Base-by-base conservation (phyloP, 108 stramenopile species). In the Discostella pseudostelligera region DNA sequence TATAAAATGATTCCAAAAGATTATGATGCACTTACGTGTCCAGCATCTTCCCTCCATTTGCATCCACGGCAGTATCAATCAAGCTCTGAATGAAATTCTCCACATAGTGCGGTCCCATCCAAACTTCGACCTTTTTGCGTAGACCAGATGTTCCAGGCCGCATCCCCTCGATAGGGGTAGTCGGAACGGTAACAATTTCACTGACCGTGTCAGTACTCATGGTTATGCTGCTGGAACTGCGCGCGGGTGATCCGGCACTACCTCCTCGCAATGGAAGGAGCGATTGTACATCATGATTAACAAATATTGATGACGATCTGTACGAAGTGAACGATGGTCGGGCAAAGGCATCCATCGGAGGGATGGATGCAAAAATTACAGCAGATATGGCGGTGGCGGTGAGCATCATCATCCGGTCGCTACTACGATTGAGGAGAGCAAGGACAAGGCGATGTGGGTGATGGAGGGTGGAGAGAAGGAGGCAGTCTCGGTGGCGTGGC, bases 11-110 rank as follows among this genome's bases (percentile, higher is more conserved):
- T 9, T 17, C 17, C 36, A 35, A 40, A 37, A 12, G 16, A 19
- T 14, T 2, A 21, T 25, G 22, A 54, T 20, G 19, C 17, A 87
- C 96, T 76, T 82, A 92, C 62, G 96, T 87, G 21, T 98, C 83
- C 17, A 96, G 78, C 59, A 87, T 76, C 16, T 90, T 80, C 43
- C 93, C 93, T 12, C 72, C 78, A 37, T 96, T 84, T 26, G 87
- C 76, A 20, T 61, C 82, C 53, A 65, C 67, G 51, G 85, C 84
- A 0, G 97, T 95, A 71, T 96, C 93, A 32, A 98, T 76, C 58
- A 94, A 71, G 70, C 92, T 83, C 76, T 99, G 98, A 49, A 99
- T 94, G 67, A 99, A 99, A 79, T 98, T 99, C 73, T 98, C 94
- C 39, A 98, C 85, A 62, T 97, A 99, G 59, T 87, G 53, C 57